Evolutionary conservation across 2,329 filamentous ascomycete genomes (phyloP).

Genomic region (Fusarium ramigenum): DNA sequence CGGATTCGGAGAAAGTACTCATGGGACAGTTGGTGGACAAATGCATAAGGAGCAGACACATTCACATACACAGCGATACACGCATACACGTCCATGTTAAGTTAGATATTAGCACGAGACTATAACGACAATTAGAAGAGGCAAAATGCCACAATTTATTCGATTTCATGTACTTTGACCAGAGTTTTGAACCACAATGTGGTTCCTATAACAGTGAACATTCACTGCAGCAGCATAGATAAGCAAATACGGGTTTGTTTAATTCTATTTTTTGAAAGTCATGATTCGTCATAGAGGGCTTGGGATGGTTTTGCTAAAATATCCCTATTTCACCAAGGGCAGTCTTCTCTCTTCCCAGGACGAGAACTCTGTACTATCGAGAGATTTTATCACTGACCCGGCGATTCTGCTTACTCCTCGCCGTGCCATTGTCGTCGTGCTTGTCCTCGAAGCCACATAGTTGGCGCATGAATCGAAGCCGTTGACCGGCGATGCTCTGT

Average conservation of each 20-base stretch:
- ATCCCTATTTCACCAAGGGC: background rate
- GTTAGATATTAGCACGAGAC: constrained; percentile 5
- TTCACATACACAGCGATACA: constrained; percentile 15
- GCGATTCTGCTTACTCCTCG: constrained; percentile 22
- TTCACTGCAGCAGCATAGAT: background rate
- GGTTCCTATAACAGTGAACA: background rate
- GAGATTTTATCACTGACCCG: constrained; percentile 24
- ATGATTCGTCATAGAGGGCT: background rate
- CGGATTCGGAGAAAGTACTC: background rate
- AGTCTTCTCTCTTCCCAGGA: background rate
- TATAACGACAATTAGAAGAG: constrained; percentile 14
- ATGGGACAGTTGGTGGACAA: constrained; percentile 6
- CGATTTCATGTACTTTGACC: background rate
- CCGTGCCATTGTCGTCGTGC: background rate
- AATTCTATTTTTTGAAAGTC: background rate
- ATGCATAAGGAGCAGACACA: background rate
- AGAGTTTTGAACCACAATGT: background rate
- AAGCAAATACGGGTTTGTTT: background rate
- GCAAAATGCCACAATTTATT: background rate
- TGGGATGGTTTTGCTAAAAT: background rate
- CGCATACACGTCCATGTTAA: constrained; percentile 1
- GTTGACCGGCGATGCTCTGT: constrained; percentile 65
- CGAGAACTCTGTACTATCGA: constrained; percentile 10
- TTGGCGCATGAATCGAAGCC: constrained; percentile 65
- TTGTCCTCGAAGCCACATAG: constrained; percentile 61